A percentile compares a stretch with the other conserved stretches of the same genome.
These are phyloP conservation scores for Didymella keratinophila DNA, from an alignment of 2,329 filamentous ascomycete genomes.

Conservation along the genomic window DNA sequence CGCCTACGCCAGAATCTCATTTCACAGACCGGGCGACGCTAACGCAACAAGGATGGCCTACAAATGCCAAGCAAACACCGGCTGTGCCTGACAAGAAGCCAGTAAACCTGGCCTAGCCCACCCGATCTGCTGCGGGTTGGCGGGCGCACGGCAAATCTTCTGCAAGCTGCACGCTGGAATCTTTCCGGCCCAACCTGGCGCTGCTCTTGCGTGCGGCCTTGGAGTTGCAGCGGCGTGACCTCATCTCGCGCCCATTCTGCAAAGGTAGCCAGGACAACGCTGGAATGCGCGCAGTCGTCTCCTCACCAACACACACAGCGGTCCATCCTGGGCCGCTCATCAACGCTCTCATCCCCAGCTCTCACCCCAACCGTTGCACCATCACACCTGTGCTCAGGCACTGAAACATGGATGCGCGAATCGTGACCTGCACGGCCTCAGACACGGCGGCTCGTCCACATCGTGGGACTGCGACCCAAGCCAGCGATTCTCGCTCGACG, in stretches of 20 bases:
- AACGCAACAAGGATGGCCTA: constrained; percentile 17
- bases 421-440: constrained; percentile 19
- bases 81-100: constrained; percentile 16
- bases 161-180: constrained; percentile 21
- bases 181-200: constrained; percentile 18
- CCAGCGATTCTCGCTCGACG: constrained; percentile 20
- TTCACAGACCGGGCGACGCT: constrained; percentile 16
- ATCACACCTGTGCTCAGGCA: constrained; percentile 27
- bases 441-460: constrained; percentile 13
- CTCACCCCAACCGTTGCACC: constrained; percentile 32
- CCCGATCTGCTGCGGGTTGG: constrained; percentile 18
- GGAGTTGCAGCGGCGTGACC: constrained; percentile 8
- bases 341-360: constrained; percentile 16
- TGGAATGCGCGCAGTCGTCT: constrained; percentile 13
- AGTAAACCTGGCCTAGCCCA: constrained; percentile 11
- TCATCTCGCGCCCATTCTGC: constrained; percentile 17
- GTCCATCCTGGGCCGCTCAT: constrained; percentile 11
- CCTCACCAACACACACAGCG: constrained; percentile 5
- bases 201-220: constrained; percentile 14
- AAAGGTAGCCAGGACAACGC: constrained; percentile 17
- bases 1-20: constrained; percentile 10
- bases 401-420: constrained; percentile 35
- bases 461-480: constrained; percentile 18
- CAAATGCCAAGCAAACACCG: constrained; percentile 14
- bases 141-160: constrained; percentile 23